Percentiles rank a stretch among this genome's conserved stretches.
Conservation (phyloP, 805 yeast genomes). For the Sungouiella thailandica region DNA sequence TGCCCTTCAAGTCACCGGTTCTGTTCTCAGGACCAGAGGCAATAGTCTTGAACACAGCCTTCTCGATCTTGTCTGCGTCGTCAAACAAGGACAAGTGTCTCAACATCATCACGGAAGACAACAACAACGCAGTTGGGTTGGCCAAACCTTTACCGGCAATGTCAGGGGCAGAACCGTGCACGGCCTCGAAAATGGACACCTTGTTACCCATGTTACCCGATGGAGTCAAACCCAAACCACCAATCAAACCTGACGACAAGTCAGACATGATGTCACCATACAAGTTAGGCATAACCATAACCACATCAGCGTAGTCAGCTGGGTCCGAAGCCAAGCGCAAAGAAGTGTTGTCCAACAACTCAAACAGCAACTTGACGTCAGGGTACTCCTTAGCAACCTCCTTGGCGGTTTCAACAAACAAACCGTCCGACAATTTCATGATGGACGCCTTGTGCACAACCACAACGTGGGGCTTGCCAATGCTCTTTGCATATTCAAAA, state of each 20-base stretch:
- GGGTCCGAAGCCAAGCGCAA: constrained; percentile 89
- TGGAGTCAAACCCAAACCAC: constrained; percentile 98
- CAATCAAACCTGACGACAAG: constrained; percentile 94
- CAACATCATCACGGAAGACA: constrained; percentile 98
- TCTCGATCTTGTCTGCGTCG: constrained; percentile 81
- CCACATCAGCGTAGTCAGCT: constrained; percentile 76
- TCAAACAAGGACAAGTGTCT: constrained; percentile 91
- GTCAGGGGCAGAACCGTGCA: constrained; percentile 99
- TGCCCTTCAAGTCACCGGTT: constrained; percentile 94
- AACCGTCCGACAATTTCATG: constrained; percentile 97
- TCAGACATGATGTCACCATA: constrained; percentile 99
- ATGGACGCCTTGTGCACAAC: constrained; percentile 98
- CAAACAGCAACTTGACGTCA: constrained; percentile 75
- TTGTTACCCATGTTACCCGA: constrained; percentile 99
- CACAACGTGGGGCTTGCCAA: constrained; percentile 80
- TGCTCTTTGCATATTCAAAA: constrained; percentile 89
- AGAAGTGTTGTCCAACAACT: constrained; percentile 93
- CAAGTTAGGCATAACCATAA: constrained; percentile 98
- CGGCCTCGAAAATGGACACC: constrained; percentile 98
- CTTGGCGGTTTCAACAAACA: constrained; percentile 87
- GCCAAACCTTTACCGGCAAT: constrained; percentile 99
- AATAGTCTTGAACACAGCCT: constrained; percentile 81
- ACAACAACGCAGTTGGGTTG: constrained; percentile 95
- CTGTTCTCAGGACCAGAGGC: constrained; percentile 95
- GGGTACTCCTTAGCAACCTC: constrained; percentile 90